Conservation (phyloP, 148 eudicot species). For the Fallopia convolvulus region DNA sequence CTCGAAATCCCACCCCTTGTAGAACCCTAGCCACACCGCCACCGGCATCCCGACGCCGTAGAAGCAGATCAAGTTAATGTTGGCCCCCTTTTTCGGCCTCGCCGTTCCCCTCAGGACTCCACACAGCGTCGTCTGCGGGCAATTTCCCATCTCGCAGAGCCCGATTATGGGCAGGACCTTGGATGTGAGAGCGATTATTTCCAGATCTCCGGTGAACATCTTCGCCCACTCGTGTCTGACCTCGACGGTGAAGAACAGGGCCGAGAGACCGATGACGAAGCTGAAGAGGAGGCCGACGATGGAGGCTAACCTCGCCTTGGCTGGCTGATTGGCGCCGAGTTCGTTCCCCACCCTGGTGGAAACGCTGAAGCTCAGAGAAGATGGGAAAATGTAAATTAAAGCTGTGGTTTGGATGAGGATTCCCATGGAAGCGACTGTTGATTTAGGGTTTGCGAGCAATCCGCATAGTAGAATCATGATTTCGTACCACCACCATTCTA, state of each 20-base stretch:
- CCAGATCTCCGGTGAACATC: slow-evolving; percentile 47
- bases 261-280: slow-evolving; percentile 43
- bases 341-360: slow-evolving; percentile 68
- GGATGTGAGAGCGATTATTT: slow-evolving; percentile 48
- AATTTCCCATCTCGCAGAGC: slow-evolving; percentile 70
- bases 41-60: slow-evolving; percentile 71
- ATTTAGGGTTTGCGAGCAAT: slow-evolving; percentile 39
- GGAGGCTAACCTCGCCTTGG: slow-evolving; percentile 43
- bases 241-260: slow-evolving; percentile 36
- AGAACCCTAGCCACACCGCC: slow-evolving; percentile 48
- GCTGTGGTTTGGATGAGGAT: slow-evolving; percentile 70
- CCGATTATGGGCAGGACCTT: slow-evolving; percentile 60
- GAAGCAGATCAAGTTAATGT: slow-evolving; percentile 53
- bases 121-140: slow-evolving; percentile 71
- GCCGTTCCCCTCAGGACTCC: slow-evolving; percentile 68
- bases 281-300: slow-evolving; percentile 47
- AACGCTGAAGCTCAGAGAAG: slow-evolving; percentile 58
- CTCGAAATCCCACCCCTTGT: slow-evolving; percentile 37
- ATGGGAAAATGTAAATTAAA: slow-evolving; percentile 67
- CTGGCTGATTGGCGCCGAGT: slow-evolving; percentile 47
- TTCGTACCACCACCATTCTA: slow-evolving; percentile 96
- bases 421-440: slow-evolving; percentile 65
- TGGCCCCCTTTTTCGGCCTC: slow-evolving; percentile 55
- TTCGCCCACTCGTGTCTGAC: slow-evolving; percentile 57
- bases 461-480: slow-evolving; percentile 75